Evolutionary conservation across 225 moss, liverwort and hornwort genomes (phyloP).

Genomic region (Anthoceros angustus): DNA sequence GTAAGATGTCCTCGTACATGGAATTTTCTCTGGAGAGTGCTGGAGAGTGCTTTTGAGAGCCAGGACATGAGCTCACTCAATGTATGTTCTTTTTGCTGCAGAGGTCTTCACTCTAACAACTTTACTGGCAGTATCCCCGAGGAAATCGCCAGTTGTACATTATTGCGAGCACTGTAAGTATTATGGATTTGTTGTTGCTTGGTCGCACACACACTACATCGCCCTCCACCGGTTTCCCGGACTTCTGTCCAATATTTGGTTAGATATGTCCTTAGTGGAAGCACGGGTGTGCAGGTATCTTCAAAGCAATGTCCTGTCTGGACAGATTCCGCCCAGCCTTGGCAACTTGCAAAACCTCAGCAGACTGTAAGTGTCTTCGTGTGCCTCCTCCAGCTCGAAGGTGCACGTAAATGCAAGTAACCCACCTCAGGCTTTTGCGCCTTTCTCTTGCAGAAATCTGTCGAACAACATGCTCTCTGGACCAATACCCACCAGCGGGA

Average conservation of each 20-base stretch:
- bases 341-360: conserved; percentile 15
- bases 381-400: not conserved
- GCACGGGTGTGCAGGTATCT: conserved; percentile 11
- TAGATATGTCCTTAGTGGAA: not conserved
- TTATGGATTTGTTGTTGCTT: not conserved
- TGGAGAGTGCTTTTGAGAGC: not conserved
- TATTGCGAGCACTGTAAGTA: conserved; percentile 29
- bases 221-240: too few species aligned
- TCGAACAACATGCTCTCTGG: conserved; percentile 2
- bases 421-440: not conserved
- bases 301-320: conserved; percentile 16
- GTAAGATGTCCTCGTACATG: conserved; percentile 11
- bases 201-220: too few species aligned
- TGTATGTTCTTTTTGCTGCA: conserved; percentile 7
- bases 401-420: not conserved
- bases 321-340: conserved; percentile 16
- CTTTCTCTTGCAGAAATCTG: conserved; percentile 21
- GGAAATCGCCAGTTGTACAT: conserved; percentile 21
- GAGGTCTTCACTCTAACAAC: conserved; percentile 22
- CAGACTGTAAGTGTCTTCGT: conserved; percentile 18
- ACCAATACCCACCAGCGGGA: conserved; percentile 10
- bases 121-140: conserved; percentile 20
- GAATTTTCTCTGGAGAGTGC: not conserved
- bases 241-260: not conserved
- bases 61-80: not conserved